Evolutionary conservation across 345 rosid species (phyloP).

Genomic region (Eucalyptus sideroxylon): DNA sequence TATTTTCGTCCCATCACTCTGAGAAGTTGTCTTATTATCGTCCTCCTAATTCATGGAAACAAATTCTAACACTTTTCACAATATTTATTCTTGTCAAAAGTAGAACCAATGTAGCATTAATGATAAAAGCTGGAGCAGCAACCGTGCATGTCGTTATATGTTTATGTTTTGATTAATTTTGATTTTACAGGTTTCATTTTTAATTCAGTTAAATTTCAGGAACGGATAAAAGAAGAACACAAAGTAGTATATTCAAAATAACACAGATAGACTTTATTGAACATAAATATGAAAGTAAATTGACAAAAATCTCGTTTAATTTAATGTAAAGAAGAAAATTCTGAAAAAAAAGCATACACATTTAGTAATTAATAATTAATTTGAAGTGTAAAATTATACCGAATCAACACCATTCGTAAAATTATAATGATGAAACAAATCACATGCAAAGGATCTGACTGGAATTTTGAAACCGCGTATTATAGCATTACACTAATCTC

Average conservation of each 20-base stretch:
- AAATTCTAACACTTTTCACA: neutral
- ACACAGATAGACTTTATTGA: neutral
- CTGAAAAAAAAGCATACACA: accelerated
- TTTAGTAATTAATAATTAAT: too few relatives aligned
- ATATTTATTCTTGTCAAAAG: neutral
- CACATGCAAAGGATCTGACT: accelerated
- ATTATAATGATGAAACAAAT: too few relatives aligned
- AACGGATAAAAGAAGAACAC: neutral
- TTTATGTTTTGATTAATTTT: neutral
- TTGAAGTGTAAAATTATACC: neutral
- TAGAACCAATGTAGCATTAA: neutral
- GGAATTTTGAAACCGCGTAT: too few relatives aligned
- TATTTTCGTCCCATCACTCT: neutral
- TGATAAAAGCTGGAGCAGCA: neutral
- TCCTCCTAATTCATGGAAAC: neutral
- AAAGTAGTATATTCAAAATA: neutral
- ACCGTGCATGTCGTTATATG: neutral
- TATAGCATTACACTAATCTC: too few relatives aligned
- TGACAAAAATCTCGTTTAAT: neutral
- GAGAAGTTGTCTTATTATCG: too few relatives aligned
- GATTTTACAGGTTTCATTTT: neutral
- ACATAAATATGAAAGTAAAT: neutral
- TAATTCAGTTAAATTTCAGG: neutral
- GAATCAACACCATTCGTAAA: accelerated
- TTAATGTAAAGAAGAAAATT: neutral